Percentiles rank a stretch among this genome's conserved stretches.
phyloP scores from a whole-genome alignment of 2,329 filamentous ascomycete genomes.

The Calonectria hongkongensis region DNA sequence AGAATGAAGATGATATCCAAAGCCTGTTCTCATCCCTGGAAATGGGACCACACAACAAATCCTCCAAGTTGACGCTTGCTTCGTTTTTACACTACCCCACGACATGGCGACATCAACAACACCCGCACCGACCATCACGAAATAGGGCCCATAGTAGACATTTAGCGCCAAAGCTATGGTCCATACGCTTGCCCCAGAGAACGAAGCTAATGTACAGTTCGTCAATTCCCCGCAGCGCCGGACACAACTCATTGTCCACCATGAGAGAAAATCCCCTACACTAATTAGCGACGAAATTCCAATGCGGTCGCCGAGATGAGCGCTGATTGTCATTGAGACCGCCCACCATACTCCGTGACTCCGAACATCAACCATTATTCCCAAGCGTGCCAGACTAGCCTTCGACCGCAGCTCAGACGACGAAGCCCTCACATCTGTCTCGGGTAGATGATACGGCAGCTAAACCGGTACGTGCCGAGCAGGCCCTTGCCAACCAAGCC shows the following conservation, averaged over 20 bases:
- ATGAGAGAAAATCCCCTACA: neutral
- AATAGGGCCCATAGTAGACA: neutral
- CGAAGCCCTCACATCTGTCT: neutral
- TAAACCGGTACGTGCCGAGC: neutral
- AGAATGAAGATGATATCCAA: slow-evolving; percentile 59
- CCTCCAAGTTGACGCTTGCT: neutral
- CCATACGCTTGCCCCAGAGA: neutral
- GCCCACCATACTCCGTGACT: neutral
- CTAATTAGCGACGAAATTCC: neutral
- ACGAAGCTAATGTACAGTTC: neutral
- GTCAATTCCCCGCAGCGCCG: neutral
- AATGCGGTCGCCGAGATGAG: neutral
- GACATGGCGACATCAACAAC: neutral
- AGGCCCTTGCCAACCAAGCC: neutral
- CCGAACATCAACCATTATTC: neutral
- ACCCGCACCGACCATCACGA: slow-evolving; percentile 53
- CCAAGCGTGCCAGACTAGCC: neutral
- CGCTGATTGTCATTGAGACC: neutral
- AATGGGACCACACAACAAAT: neutral
- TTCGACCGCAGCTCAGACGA: neutral
- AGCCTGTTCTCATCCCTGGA: slow-evolving; percentile 4
- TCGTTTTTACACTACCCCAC: neutral
- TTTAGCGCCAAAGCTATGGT: neutral
- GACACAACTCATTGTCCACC: neutral
- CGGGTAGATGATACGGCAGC: neutral